Percentiles rank a stretch among this genome's conserved stretches.
These are phyloP conservation scores for Rugonectria rugulosa DNA, from an alignment of 2,329 filamentous ascomycete genomes.

Conservation along the genomic window DNA sequence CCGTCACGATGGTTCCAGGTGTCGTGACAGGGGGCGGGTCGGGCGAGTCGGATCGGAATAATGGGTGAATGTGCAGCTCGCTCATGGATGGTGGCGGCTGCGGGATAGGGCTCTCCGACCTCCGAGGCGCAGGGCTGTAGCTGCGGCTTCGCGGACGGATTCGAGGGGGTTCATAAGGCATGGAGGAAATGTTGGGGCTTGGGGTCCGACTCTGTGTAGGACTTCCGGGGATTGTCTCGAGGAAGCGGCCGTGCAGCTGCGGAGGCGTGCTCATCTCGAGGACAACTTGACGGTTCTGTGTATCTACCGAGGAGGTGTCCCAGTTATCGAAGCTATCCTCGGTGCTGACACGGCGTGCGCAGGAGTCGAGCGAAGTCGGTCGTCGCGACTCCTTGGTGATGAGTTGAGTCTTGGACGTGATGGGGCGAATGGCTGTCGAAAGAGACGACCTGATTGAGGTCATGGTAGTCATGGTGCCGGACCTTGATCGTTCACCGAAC, in stretches of 20 bases:
- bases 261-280: constrained; percentile 57
- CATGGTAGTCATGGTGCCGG: constrained; percentile 35
- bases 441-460: constrained; percentile 46
- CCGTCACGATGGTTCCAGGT: constrained; percentile 74
- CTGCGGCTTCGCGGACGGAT: constrained; percentile 57
- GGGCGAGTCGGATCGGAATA: constrained; percentile 78
- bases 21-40: constrained; percentile 70
- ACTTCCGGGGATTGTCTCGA: constrained; percentile 77
- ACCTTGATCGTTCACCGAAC: constrained; percentile 40
- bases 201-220: constrained; percentile 70
- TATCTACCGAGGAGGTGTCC: constrained; percentile 75
- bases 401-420: constrained; percentile 64
- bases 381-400: constrained; percentile 55
- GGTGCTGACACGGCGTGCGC: constrained; percentile 44
- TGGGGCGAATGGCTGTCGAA: constrained; percentile 60
- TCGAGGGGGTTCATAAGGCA: constrained; percentile 64
- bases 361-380: constrained; percentile 58
- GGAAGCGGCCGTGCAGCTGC: constrained; percentile 55
- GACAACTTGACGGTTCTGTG: constrained; percentile 66
- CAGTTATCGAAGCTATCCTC: constrained; percentile 78
- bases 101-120: constrained; percentile 35
- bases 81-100: constrained; percentile 45
- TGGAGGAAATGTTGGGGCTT: constrained; percentile 63
- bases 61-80: constrained; percentile 78
- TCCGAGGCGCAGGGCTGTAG: constrained; percentile 54